These are phyloP conservation scores for Atkinsonella texensis DNA, from an alignment of 2,329 filamentous ascomycete genomes.

Conservation along the genomic window DNA sequence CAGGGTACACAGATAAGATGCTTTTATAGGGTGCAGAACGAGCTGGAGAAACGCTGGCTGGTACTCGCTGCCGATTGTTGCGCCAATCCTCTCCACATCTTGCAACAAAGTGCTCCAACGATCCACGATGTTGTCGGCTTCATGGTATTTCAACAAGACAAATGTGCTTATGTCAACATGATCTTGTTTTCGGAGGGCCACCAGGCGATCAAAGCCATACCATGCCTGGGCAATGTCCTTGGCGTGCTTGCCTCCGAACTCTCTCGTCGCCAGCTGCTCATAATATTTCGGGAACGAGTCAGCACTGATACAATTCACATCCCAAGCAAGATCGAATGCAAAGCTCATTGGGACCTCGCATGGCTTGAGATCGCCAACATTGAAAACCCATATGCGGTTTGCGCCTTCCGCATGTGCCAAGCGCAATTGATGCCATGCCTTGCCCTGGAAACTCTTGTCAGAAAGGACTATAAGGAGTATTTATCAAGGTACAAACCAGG, in stretches of 20 bases:
- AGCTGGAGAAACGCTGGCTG: conserved; percentile 48
- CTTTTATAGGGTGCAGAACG: conserved; percentile 47
- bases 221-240: conserved; percentile 35
- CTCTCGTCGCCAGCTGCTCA: conserved; percentile 32
- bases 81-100: conserved; percentile 32
- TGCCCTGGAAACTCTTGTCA: conserved; percentile 13
- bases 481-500: conserved; percentile 22
- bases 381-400: conserved; percentile 48
- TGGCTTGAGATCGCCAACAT: conserved; percentile 50
- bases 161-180: conserved; percentile 44
- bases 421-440: conserved; percentile 39
- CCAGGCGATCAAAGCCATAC: conserved; percentile 36
- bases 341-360: conserved; percentile 43
- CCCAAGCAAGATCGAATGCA: conserved; percentile 44
- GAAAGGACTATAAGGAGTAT: background rate
- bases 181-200: conserved; percentile 47
- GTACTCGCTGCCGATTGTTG: conserved; percentile 27
- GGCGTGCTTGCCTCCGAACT: conserved; percentile 35
- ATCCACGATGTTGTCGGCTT: conserved; percentile 40
- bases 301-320: conserved; percentile 33
- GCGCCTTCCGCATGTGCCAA: conserved; percentile 36
- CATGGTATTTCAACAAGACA: conserved; percentile 46
- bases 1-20: conserved; percentile 40
- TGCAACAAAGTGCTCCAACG: conserved; percentile 38
- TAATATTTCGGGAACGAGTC: conserved; percentile 30